Percentiles rank a stretch among this genome's conserved stretches.
Evolutionary conservation across 75 land plant species (phyloP).

Genomic region (Selaginella moellendorffii): DNA sequence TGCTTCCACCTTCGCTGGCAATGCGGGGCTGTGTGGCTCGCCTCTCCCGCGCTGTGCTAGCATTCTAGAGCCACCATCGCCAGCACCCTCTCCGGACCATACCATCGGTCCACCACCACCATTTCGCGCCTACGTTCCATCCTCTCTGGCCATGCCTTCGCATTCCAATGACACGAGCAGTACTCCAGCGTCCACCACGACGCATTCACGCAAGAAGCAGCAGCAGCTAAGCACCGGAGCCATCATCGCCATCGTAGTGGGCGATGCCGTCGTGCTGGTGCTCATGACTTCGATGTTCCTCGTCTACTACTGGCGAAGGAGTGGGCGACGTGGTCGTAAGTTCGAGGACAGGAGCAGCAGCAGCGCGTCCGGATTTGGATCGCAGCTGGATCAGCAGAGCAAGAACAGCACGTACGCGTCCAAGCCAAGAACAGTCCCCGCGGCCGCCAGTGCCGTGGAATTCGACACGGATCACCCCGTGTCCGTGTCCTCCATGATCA

Average conservation of each 20-base stretch:
- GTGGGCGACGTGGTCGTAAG: slow-evolving; percentile 1
- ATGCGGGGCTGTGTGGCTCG: slow-evolving; percentile 44
- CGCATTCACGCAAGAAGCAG: neutral
- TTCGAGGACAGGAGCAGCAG: no score
- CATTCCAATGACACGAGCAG: no score
- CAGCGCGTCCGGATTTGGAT: neutral
- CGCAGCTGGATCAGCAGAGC: neutral
- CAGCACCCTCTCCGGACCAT: neutral
- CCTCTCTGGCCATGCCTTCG: no score
- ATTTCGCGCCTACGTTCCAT: no score
- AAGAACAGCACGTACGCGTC: no score
- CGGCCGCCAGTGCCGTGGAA: no score
- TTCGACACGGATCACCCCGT: neutral
- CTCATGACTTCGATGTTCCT: slow-evolving; percentile 26
- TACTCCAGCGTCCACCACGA: neutral
- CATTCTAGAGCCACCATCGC: no score
- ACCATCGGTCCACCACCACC: no score
- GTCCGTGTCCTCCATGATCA: neutral
- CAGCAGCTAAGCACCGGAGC: slow-evolving; percentile 43
- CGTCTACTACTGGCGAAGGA: slow-evolving; percentile 35
- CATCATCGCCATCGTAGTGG: slow-evolving; percentile 55
- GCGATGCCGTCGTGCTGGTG: slow-evolving; percentile 37
- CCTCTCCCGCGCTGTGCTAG: no score
- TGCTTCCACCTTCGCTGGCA: slow-evolving; percentile 27
- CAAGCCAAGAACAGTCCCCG: no score